Percentiles rank a stretch among this genome's conserved stretches.
phyloP scores from a whole-genome alignment of 2,329 filamentous ascomycete species.

The Fusarium pseudonygamai region DNA sequence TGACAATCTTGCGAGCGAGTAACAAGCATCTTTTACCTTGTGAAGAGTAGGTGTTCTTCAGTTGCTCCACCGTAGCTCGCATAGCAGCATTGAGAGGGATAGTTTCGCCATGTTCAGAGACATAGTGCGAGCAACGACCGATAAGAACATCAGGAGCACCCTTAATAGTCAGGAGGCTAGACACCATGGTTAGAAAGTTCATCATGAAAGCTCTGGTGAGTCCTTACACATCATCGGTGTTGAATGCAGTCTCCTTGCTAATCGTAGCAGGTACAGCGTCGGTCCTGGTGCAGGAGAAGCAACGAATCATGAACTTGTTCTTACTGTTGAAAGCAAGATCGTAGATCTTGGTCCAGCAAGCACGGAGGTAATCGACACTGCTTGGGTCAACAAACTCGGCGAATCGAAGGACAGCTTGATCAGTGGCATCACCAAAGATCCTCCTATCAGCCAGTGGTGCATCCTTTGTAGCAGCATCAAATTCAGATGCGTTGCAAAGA shows the following conservation, averaged over 20 bases:
- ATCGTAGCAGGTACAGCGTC: slow-evolving; percentile 59
- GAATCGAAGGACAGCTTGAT: slow-evolving; percentile 77
- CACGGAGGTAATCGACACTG: slow-evolving; percentile 65
- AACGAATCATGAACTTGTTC: slow-evolving; percentile 79
- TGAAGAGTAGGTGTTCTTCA: slow-evolving; percentile 3
- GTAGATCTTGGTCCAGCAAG: slow-evolving; percentile 72
- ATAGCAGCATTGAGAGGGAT: background rate
- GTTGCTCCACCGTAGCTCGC: background rate
- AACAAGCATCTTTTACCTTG: slow-evolving; percentile 8
- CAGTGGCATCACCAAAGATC: slow-evolving; percentile 80
- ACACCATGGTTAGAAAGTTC: background rate
- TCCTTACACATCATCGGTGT: slow-evolving; percentile 5
- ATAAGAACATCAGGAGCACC: slow-evolving; percentile 81
- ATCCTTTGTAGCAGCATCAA: slow-evolving; percentile 71
- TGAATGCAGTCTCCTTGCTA: slow-evolving; percentile 1
- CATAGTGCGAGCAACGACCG: slow-evolving; percentile 48
- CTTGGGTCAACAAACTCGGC: slow-evolving; percentile 64
- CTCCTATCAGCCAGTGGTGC: slow-evolving; percentile 68
- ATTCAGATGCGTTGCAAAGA: slow-evolving; percentile 80
- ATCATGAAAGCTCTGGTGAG: fast-evolving
- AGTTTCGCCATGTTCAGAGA: background rate
- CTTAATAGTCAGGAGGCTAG: slow-evolving; percentile 75
- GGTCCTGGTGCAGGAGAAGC: background rate
- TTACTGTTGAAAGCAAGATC: slow-evolving; percentile 82
- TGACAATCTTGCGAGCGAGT: background rate